Percentiles rank a stretch among this genome's conserved stretches.
Conservation (phyloP, 768 basidiomycete species). For the Trametes cinnabarina region DNA sequence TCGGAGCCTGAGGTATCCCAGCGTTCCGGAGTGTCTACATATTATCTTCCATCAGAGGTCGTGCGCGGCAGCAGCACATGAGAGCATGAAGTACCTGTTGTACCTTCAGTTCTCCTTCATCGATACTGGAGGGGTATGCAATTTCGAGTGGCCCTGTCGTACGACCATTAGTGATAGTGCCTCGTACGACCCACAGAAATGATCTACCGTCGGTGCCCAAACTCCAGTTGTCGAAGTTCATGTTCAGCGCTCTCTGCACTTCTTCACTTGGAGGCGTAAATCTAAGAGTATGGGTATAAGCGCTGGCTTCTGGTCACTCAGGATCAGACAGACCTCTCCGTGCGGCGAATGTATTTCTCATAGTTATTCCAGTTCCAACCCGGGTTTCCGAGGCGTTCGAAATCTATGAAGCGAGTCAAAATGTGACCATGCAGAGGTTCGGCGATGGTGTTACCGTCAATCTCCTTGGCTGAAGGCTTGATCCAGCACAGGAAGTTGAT, state of each 20-base stretch:
- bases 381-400: conserved; percentile 51
- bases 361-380: conserved; percentile 50
- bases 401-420: conserved; percentile 11
- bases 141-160: conserved; percentile 19
- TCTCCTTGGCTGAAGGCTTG: conserved; percentile 24
- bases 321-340: too few relatives aligned
- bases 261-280: conserved; percentile 19
- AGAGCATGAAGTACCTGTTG: conserved; percentile 11
- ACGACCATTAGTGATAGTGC: not conserved
- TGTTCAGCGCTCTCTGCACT: not conserved
- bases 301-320: too few relatives aligned
- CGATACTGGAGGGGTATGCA: conserved; percentile 18
- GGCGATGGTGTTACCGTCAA: conserved; percentile 20
- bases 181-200: not conserved
- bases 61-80: too few relatives aligned
- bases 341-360: conserved; percentile 37
- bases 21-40: conserved; percentile 16
- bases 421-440: too few relatives aligned
- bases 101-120: conserved; percentile 17
- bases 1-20: conserved; percentile 4
- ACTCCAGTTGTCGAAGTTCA: conserved; percentile 19
- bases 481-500: conserved; percentile 28
- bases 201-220: conserved; percentile 22
- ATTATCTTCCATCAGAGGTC: too few relatives aligned
- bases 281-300: not conserved